These are phyloP conservation scores for Cordyceps javanica DNA, from an alignment of 2,329 filamentous ascomycete genomes.

Conservation along the genomic window DNA sequence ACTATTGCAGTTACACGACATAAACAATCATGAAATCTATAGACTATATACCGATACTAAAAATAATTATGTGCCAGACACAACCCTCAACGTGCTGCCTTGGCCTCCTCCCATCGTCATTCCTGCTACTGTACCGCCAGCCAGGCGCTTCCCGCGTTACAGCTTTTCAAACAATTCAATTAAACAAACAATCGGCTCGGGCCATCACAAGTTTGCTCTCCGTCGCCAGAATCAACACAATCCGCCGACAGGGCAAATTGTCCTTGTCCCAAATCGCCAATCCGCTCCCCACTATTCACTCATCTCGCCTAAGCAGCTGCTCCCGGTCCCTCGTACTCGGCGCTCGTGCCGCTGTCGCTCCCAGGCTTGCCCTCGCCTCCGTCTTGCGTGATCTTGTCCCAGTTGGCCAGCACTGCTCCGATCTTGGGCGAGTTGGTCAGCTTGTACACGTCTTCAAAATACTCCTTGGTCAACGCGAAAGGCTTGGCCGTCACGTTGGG, in stretches of 20 bases:
- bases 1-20: not conserved
- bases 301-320: constrained; percentile 30
- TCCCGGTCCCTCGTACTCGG: constrained; percentile 36
- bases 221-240: constrained; percentile 1
- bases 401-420: constrained; percentile 77
- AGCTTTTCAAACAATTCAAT: not conserved
- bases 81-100: not conserved
- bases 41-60: constrained; percentile 9
- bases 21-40: constrained; percentile 10
- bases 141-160: not conserved
- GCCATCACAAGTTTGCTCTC: not conserved
- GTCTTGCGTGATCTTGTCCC: constrained; percentile 63
- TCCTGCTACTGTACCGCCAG: not conserved
- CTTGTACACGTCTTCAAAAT: constrained; percentile 97
- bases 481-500: constrained; percentile 96
- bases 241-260: not conserved
- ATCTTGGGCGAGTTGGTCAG: constrained; percentile 81
- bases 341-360: constrained; percentile 35
- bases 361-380: constrained; percentile 24
- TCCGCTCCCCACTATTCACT: not conserved
- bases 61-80: not conserved
- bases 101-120: not conserved
- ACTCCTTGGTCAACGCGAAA: constrained; percentile 94
- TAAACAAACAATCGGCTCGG: not conserved
- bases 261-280: not conserved